A percentile compares a stretch with the other conserved stretches of the same genome.
These are phyloP conservation scores for Gymnopus androsaceus DNA, from an alignment of 1,284 basidiomycete species.

Conservation along the genomic window DNA sequence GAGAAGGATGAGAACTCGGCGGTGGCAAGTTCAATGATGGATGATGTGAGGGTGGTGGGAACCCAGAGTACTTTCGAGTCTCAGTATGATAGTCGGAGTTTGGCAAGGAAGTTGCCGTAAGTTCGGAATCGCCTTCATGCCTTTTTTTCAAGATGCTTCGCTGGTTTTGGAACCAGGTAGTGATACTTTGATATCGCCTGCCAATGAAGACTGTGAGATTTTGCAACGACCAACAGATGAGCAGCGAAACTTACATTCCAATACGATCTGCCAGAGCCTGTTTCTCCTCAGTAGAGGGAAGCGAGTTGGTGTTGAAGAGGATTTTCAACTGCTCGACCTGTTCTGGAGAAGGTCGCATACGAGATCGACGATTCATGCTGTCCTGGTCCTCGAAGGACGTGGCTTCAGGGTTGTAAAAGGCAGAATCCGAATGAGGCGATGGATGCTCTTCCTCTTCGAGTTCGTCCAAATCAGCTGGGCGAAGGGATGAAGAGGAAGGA, in stretches of 20 bases:
- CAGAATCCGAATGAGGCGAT: constrained; percentile 32
- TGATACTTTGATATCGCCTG: constrained; percentile 76
- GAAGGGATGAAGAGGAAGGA: constrained; percentile 31
- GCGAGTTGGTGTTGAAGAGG: constrained; percentile 60
- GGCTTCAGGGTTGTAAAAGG: constrained; percentile 51
- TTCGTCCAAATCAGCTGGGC: constrained; percentile 42
- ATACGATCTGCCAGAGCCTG: constrained; percentile 64
- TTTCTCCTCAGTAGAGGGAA: constrained; percentile 67
- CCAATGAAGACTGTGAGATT: constrained; percentile 25
- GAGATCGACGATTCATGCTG: constrained; percentile 52
- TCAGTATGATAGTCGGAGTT: constrained; percentile 35
- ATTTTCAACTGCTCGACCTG: constrained; percentile 69
- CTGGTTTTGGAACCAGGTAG: constrained; percentile 85
- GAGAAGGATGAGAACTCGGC: constrained; percentile 34
- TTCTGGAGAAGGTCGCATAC: constrained; percentile 59
- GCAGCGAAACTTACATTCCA: constrained; percentile 61
- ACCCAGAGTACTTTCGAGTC: constrained; percentile 46
- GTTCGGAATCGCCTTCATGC: constrained; percentile 50
- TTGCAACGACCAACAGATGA: constrained; percentile 28
- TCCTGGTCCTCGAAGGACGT: constrained; percentile 46
- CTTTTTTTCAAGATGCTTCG: constrained; percentile 72
- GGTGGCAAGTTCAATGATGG: constrained; percentile 28
- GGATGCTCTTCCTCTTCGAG: constrained; percentile 47
- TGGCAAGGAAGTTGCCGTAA: constrained; percentile 25
- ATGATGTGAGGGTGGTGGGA: constrained; percentile 46